Base-by-base conservation (phyloP, 108 stramenopile species). In the Craspedostauros australis region DNA sequence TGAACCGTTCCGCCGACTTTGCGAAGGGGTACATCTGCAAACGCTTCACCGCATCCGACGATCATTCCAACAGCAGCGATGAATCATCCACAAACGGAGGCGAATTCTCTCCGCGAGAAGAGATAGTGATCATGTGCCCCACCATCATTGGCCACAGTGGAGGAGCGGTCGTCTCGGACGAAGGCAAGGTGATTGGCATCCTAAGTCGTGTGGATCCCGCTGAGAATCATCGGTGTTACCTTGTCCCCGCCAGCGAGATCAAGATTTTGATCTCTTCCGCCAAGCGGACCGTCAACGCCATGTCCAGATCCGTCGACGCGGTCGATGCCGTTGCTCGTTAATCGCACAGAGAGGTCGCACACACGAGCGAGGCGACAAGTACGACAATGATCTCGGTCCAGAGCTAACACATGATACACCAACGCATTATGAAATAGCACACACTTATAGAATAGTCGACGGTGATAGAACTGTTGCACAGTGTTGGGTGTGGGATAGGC, bases 151-250 rank as follows among this genome's bases (percentile, higher is more conserved):
- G 88, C 6, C 80, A 89, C 38, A 74, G 72, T 16, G 88, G 88
- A 16, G 88, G 88, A 2, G 84, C 88, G 8, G 85, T 81, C 52
- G 76, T 89, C 2, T 85, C 85, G 50, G 73, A 80, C 16, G 75
- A 82, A 44, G 88, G 88, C 23, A 68, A 57, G 65, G 88, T 89
- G 2, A 61, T 89, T 31, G 88, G 88, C 14, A 89, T 89, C 41
- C 59, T 85, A 5, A 77, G 76, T 25, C 52, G 83, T 22, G 76
- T 70, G 2, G 87, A 88, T 61, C 80, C 87, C 19, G 76, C 64
- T 2, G 87, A 88, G 57, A 54, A 37, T 15, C 82, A 82, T 48
- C 56, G 82, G 36, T 88, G 87, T 41, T 88, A 88, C 46, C 52
- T 88, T 1, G 87, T 84, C 1, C 87, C 87, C 16, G 31, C 79